Conservation (phyloP, 2,329 filamentous ascomycete species). For the Tolypocladium tropicale region DNA sequence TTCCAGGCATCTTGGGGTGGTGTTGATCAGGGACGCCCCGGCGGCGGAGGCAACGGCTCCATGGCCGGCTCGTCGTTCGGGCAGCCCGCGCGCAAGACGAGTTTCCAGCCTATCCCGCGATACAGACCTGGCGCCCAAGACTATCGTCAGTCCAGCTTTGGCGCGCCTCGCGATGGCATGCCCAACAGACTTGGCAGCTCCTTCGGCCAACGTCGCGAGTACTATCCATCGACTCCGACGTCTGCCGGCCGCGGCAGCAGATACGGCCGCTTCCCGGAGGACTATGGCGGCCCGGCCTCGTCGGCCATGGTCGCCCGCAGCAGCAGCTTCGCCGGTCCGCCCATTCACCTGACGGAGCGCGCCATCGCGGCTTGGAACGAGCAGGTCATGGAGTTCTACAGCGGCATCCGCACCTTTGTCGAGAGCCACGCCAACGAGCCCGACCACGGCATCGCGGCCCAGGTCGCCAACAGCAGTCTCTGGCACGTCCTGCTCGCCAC, state of each 20-base stretch:
- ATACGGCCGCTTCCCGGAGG: constrained; percentile 20
- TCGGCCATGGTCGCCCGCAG: constrained; percentile 10
- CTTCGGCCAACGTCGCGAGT: constrained; percentile 13
- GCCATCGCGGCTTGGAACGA: constrained; percentile 23
- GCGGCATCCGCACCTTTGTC: constrained; percentile 24
- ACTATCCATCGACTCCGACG: constrained; percentile 20
- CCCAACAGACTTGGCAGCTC: constrained; percentile 9
- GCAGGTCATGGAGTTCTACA: constrained; percentile 26
- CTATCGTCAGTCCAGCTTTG: constrained; percentile 13
- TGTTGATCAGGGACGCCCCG: constrained; percentile 8
- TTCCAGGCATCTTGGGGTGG: constrained; percentile 11
- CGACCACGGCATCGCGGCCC: constrained; percentile 15
- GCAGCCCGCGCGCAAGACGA: constrained; percentile 2
- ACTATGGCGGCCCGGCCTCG: constrained; percentile 5
- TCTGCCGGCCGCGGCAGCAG: constrained; percentile 12
- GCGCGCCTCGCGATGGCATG: constrained; percentile 9
- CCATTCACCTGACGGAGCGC: constrained; percentile 25
- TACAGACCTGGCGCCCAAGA: constrained; percentile 24
- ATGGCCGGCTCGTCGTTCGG: constrained; percentile 5
- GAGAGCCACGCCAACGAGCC: constrained; percentile 22
- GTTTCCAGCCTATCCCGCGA: constrained; percentile 5
- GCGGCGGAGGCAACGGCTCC: neutral
- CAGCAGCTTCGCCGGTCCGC: constrained; percentile 11
- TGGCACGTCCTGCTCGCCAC: constrained; percentile 26
- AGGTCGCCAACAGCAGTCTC: constrained; percentile 18